Conservation (phyloP, 495 filamentous ascomycete species). For the Beverwykella pulmonaria region DNA sequence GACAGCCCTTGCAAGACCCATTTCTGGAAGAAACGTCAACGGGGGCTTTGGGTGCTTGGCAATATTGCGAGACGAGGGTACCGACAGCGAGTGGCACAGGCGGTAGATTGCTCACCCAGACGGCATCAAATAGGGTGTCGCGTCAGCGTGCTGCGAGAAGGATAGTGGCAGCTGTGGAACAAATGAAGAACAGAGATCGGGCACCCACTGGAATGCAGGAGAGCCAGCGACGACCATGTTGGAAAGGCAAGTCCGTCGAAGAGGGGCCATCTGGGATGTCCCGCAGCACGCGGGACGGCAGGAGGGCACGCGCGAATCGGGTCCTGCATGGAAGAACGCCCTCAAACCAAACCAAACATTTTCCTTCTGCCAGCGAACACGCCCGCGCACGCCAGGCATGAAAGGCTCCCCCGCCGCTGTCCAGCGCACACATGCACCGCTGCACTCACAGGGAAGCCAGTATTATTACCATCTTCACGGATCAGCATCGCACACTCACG, state of each 20-base stretch:
- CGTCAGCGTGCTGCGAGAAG: no score
- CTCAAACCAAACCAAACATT: not conserved
- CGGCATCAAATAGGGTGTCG: not conserved
- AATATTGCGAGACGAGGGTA: not conserved
- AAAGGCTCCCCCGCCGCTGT: no score
- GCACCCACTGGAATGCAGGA: not conserved
- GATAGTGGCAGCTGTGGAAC: no score
- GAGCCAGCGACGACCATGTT: no score
- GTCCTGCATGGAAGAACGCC: not conserved
- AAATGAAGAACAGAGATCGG: no score
- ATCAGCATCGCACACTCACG: constrained; percentile 13
- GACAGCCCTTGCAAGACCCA: no score
- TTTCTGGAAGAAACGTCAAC: not conserved
- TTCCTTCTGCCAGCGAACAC: no score
- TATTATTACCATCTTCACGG: no score
- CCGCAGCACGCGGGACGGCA: constrained; percentile 1
- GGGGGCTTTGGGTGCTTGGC: not conserved
- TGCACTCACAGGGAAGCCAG: no score
- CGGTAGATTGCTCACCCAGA: constrained; percentile 5
- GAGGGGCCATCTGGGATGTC: not conserved
- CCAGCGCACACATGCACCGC: no score
- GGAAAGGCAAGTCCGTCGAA: no score
- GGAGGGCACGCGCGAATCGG: not conserved
- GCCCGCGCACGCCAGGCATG: no score
- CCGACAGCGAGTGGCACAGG: constrained; percentile 2